phyloP scores from a whole-genome alignment of 1,284 basidiomycete species.

The Limonomyces culmigenus region DNA sequence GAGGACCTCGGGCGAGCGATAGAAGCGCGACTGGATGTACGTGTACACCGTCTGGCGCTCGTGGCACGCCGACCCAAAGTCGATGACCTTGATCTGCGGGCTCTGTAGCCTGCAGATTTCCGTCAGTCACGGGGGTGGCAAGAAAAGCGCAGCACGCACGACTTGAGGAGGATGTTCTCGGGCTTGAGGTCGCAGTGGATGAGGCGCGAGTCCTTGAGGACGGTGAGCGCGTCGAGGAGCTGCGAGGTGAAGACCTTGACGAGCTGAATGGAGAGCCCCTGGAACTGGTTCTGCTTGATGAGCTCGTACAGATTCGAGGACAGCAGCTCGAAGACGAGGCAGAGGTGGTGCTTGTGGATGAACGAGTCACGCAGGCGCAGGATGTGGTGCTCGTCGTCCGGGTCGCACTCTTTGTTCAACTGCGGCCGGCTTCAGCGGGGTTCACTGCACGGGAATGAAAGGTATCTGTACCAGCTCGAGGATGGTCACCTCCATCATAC shows the following conservation, averaged over 20 bases:
- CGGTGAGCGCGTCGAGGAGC: slow-evolving; percentile 80
- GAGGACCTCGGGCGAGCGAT: slow-evolving; percentile 94
- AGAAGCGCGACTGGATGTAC: slow-evolving; percentile 98
- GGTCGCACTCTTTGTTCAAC: slow-evolving; percentile 88
- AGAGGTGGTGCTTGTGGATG: slow-evolving; percentile 92
- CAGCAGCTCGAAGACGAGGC: slow-evolving; percentile 93
- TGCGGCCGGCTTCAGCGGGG: too few species aligned
- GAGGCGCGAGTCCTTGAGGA: slow-evolving; percentile 87
- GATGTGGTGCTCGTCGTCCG: slow-evolving; percentile 92
- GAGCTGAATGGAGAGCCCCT: slow-evolving; percentile 89
- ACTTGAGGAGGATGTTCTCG: slow-evolving; percentile 90
- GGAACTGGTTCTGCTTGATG: slow-evolving; percentile 99
- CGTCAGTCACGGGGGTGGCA: neutral
- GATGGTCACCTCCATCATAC: slow-evolving; percentile 99
- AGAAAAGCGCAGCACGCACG: slow-evolving; percentile 30
- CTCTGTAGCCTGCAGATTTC: slow-evolving; percentile 63
- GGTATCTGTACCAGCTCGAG: slow-evolving; percentile 82
- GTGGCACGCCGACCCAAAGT: slow-evolving; percentile 97
- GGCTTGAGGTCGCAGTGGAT: slow-evolving; percentile 99
- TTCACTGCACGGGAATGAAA: too few species aligned
- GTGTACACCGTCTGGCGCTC: slow-evolving; percentile 98
- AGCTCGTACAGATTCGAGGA: slow-evolving; percentile 98
- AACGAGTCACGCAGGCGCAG: slow-evolving; percentile 91
- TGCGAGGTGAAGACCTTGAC: slow-evolving; percentile 98
- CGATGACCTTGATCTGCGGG: slow-evolving; percentile 97